Base-by-base conservation (phyloP, 1,284 basidiomycete genomes). In the Tylopilus orsonianus region DNA sequence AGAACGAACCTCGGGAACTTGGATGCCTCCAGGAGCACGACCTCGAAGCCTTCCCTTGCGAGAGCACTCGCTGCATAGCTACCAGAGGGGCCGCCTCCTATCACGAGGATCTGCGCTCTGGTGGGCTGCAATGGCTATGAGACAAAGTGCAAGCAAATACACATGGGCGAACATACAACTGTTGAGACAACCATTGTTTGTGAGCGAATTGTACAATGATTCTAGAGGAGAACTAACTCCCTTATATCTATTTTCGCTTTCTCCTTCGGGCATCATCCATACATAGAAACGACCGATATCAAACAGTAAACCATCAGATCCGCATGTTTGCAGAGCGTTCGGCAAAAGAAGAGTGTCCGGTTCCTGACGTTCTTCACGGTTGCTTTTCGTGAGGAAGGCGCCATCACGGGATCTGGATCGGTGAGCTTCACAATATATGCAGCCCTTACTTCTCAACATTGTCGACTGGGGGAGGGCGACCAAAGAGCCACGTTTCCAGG, bases 1-100 rank as follows among this genome's bases (percentile, higher is more conserved):
- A 19, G 5, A 3, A 27, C 44, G n/a, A 22, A 62, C 71, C 79
- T 67, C 30, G 79, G 78, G 40, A 79, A 79, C 26, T 40, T 40
- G 24, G 38, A 16, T 5, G 38, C 38, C 26, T 40, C 38, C 24
- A 40, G 38, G 18, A 40, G 16, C 6, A 40, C 38, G 38, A 27
- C 38, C 12, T 40, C 38, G 5, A 40, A 40, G 12, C 38, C 38
- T 13, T 40, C 38, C n/a, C 38, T 26, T 27, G 38, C 38, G 38
- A 27, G 38, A 27, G 38, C 38, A 8, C 24, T 7, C n/a, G 38
- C 38, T 9, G 38, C 16, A 26, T 40, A 40, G 26, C 38, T 40
- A 13, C 38, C 38, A 12, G 38, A 16, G 13, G 38, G 38, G 26
- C 38, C 38, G 18, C 38, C 26, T 27, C 38, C 38, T 7, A 40